phyloP scores from a whole-genome alignment of 495 filamentous ascomycete genomes.

The Aspergillus cavernicola region DNA sequence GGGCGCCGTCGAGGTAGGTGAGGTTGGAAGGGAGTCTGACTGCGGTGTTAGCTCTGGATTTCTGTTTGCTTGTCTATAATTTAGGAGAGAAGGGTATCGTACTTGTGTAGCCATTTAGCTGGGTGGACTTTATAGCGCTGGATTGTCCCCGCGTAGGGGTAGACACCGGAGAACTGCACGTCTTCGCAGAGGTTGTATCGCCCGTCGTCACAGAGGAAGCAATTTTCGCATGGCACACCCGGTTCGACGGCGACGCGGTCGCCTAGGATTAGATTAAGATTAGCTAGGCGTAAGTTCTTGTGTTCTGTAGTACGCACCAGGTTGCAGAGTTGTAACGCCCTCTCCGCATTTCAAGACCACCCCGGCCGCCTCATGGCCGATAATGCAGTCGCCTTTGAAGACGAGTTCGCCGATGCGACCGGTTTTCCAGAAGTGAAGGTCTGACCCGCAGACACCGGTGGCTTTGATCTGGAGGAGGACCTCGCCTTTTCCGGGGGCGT shows the following conservation, averaged over 20 bases:
- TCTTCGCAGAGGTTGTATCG: constrained; percentile 76
- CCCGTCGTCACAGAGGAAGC: constrained; percentile 59
- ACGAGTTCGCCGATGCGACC: constrained; percentile 72
- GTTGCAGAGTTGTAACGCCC: constrained; percentile 30
- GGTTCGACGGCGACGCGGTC: constrained; percentile 75
- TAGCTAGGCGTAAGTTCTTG: too few species aligned
- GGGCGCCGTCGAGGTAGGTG: constrained; percentile 61
- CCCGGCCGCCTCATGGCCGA: constrained; percentile 76
- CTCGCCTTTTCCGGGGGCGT: constrained; percentile 42
- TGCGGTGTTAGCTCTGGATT: not conserved
- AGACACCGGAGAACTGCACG: constrained; percentile 65
- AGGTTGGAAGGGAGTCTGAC: constrained; percentile 53
- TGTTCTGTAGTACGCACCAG: too few species aligned
- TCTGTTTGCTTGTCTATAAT: too few species aligned
- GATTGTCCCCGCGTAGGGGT: constrained; percentile 54
- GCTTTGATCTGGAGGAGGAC: constrained; percentile 50
- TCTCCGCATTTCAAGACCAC: constrained; percentile 62
- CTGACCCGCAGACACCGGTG: constrained; percentile 55
- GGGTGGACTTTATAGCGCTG: constrained; percentile 63
- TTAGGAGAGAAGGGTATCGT: too few species aligned
- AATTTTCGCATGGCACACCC: constrained; percentile 64
- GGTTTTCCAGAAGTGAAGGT: constrained; percentile 76
- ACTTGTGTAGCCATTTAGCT: constrained; percentile 53
- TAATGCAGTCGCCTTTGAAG: constrained; percentile 62
- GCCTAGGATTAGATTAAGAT: too few species aligned